These are phyloP conservation scores for Acanthochlamys bracteata DNA, from an alignment of 106 monocot species.

Conservation along the genomic window DNA sequence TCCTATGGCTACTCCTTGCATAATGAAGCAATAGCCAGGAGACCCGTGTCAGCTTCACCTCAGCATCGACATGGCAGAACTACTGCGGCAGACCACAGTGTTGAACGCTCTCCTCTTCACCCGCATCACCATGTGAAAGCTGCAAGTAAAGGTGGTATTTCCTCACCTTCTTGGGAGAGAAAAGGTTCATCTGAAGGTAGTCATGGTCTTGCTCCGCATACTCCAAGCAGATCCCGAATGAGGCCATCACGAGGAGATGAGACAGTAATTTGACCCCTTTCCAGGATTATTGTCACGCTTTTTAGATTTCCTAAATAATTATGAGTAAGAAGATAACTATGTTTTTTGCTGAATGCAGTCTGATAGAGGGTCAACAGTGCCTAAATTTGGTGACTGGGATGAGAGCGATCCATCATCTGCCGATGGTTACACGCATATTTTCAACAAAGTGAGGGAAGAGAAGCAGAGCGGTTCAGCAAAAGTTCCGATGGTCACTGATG, in stretches of 20 bases:
- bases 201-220: slow-evolving; percentile 18
- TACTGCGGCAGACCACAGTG: slow-evolving; percentile 26
- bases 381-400: slow-evolving; percentile 87
- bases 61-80: slow-evolving; percentile 7
- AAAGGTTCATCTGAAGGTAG: slow-evolving; percentile 23
- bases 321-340: background rate
- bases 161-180: slow-evolving; percentile 36
- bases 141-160: slow-evolving; percentile 18
- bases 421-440: slow-evolving; percentile 54
- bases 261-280: slow-evolving; percentile 22
- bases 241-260: slow-evolving; percentile 31
- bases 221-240: slow-evolving; percentile 25
- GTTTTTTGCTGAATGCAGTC: slow-evolving; percentile 22
- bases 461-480: slow-evolving; percentile 46
- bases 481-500: slow-evolving; percentile 18
- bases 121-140: slow-evolving; percentile 25
- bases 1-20: background rate
- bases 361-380: slow-evolving; percentile 44
- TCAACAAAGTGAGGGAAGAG: slow-evolving; percentile 69
- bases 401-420: slow-evolving; percentile 50
- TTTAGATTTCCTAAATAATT: background rate
- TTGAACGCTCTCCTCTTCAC: slow-evolving; percentile 44
- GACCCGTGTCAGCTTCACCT: slow-evolving; percentile 2
- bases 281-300: background rate
- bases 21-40: slow-evolving; percentile 3